A percentile compares a stretch with the other conserved stretches of the same genome.
Conservation (phyloP, 495 filamentous ascomycete species). For the Massariosphaeria phaeospora region DNA sequence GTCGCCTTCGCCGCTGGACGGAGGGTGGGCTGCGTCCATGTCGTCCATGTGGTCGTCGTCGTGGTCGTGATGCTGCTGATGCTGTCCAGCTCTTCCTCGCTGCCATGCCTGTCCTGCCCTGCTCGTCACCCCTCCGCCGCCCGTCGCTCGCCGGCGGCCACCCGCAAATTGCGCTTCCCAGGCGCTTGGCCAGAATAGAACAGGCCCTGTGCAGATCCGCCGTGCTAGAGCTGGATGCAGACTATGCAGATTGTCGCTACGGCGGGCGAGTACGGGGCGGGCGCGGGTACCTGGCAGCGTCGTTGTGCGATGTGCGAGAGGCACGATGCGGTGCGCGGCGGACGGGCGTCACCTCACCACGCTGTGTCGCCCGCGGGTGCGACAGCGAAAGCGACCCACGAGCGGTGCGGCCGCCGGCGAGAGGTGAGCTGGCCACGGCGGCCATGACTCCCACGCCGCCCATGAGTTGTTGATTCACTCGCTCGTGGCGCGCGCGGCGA, state of each 20-base stretch:
- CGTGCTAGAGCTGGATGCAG: slow-evolving; percentile 16
- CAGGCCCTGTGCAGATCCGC: slow-evolving; percentile 24
- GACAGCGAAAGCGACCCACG: not conserved
- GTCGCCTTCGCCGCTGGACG: not conserved
- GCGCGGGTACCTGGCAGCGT: slow-evolving; percentile 27
- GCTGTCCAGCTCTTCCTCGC: not conserved
- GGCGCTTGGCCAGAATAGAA: slow-evolving; percentile 19
- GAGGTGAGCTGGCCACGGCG: not conserved
- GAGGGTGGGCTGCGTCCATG: not conserved
- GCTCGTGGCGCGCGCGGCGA: not conserved
- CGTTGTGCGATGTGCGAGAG: not conserved
- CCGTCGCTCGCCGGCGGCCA: not conserved
- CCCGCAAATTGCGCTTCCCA: slow-evolving; percentile 25
- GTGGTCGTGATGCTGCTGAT: not conserved
- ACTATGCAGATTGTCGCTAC: too few species aligned
- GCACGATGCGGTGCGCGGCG: not conserved
- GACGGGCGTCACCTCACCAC: not conserved
- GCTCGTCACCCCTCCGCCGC: not conserved
- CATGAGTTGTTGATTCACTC: not conserved
- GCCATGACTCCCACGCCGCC: not conserved
- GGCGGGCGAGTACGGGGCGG: too few species aligned
- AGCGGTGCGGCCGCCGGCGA: not conserved
- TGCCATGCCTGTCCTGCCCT: not conserved
- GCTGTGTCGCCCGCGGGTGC: not conserved
- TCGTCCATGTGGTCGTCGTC: not conserved